Base-by-base conservation (phyloP, 768 basidiomycete species). In the Amyloporia xantha region DNA sequence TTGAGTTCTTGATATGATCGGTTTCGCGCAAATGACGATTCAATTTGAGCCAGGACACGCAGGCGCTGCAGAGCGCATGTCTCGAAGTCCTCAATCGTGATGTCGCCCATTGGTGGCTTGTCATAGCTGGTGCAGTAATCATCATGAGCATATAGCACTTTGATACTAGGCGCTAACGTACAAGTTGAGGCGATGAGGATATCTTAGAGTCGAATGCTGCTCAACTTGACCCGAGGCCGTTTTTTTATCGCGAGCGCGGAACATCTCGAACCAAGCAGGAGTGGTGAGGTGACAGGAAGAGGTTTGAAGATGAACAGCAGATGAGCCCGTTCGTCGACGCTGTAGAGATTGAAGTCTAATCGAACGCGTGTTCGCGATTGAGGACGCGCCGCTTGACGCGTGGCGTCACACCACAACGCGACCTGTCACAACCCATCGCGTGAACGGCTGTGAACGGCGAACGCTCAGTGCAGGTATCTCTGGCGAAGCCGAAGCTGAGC, bases 21-120 rank as follows among this genome's bases (percentile, higher is more conserved):
- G 61, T 92, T 91, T 27, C 92, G 85, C 9, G 84, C 87, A 52
- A 81, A 79, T 3, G 87, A 91, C 1, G 93, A 84, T 61, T 95
- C 92, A 48, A 96, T 94, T 63, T 94, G 91, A 13, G 88, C 86
- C 15, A 96, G 77, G 15, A 96, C 75, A 23, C 91, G 81, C 26
- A 99, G 75, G 30, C 96, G 73, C 56, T 95, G 82, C 19, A 99
- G 73, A 0, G 96, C 96, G 62, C 77, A 89, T 2, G 76, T 83
- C 64, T 99, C 96, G 57, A 99, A 99, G 54, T 97, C 89, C 63
- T 98, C 96, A 15, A 98, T 72, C 1, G 92, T 92, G 17, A 98
- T 84, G 59, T 98, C 92, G 48, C 83, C 84, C 13, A 76, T 65
- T 17, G 96, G 96, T 19, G 94, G 90, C 15, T 62, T 69, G 57